Evolutionary conservation across 225 moss, liverwort and hornwort species (phyloP), one percentile per base, ranked within the genome.

Genomic region (Neckera pumila): DNA sequence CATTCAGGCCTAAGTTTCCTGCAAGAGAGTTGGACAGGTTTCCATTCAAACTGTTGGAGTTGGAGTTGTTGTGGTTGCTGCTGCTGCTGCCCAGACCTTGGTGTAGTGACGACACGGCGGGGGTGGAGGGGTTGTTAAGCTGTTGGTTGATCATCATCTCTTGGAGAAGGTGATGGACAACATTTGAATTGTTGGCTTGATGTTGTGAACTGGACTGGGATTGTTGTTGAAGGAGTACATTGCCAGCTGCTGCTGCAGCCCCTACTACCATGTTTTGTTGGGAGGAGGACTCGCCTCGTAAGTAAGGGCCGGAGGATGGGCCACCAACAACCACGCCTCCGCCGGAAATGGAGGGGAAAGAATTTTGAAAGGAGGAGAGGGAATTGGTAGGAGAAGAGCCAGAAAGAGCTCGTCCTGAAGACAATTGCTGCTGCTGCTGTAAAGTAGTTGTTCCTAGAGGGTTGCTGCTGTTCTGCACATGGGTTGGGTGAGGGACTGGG

Each of bases 131-230:
- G 87, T 89, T 92, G 87, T 90, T 95, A 73, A 97, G 89, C 91
- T 98, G 96, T 87, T 96, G 97, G 88, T 93, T 97, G 89, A 96
- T 96, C 96, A 99, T 97, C 99, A 99, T 99, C 90, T 97, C 97
- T 89, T 99, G 97, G 66, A 97, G 91, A 75, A 99, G 88, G 81
- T 97, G 96, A 65, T 99, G 97, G 19, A 96, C 95, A 12, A 90
- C 94, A 67, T 96, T 96, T 42, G 97, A 95, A 30, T 94, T 92
- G 87, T 65, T 89, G 59, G 82, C 92, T 65, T 97, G 96, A 53
- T 96, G 98, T 34, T 94, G 82, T 2, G 65, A 94, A 28, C 75
- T 91, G 22, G 92, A 67, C 87, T 95, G 97, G 30, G 84, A 62
- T 51, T 96, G 95, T 42, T 95, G 95, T 23, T 96, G 98, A 76